Base-by-base conservation (phyloP, 2,329 filamentous ascomycete genomes). In the Leptographium procerum region DNA sequence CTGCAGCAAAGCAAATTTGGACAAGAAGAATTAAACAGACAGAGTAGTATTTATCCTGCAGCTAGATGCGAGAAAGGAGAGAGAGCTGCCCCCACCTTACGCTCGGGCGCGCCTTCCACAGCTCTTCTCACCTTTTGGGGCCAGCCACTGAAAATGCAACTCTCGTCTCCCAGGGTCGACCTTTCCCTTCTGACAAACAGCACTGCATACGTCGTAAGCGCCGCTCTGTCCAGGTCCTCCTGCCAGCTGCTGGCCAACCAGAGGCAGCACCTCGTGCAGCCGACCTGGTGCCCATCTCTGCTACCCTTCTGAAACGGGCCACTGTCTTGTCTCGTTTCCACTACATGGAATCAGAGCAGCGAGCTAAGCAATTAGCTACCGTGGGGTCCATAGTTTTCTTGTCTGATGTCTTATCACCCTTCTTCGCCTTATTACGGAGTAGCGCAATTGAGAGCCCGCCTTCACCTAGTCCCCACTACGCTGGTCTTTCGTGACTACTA, bases 301-400 rank as follows among this genome's bases (percentile, higher is more conserved):
- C 33, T 36, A 50, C 40, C 43, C n/a, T 36, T 19, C 54, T 56
- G 55, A 56, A 56, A 56, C 55, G 24, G 29, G 45, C 45, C 45
- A 24, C 47, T 40, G 55, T 51, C 31, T 55, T 47, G 53, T 50
- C 55, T 50, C 47, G 47, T 28, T 50, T 28, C 14, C 26, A 16
- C 24, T 22, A 16, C 14, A 33, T 10, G 31, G 10, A 10, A 33
- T 33, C 31, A 33, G 31, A 10, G 31, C 31, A 33, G 31, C 5
- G 31, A 33, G 31, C 31, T 33, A 9, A 14, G 34, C 8, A 36
- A 13, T 36, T 9, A 36, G 34, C 34, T 36, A 11, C 34, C 31
- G 31, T 8, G 34, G 36, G 36, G 13, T 40, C 36, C 36, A 40
- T 16, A 13, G 10, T 16, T 40, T 40, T 40, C n/a, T 13, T 40